These are phyloP conservation scores for Diaporthe ilicicola DNA, from an alignment of 2,329 filamentous ascomycete genomes.

Conservation along the genomic window DNA sequence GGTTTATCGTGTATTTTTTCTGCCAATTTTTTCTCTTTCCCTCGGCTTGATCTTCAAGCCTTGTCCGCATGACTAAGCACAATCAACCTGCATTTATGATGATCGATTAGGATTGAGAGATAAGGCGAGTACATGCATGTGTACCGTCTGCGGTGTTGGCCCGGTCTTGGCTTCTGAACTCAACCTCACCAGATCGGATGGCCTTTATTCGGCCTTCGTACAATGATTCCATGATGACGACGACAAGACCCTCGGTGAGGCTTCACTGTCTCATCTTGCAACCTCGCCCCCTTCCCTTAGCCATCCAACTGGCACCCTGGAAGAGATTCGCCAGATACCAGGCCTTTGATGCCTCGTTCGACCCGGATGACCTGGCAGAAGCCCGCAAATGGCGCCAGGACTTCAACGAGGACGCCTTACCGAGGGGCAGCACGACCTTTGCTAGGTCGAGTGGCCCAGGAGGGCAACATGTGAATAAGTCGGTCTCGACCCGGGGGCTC, in stretches of 20 bases:
- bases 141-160: background rate
- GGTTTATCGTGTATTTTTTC: no score
- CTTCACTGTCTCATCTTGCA: constrained; percentile 19
- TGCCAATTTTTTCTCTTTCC: background rate
- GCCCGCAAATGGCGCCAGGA: constrained; percentile 60
- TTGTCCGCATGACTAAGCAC: constrained; percentile 12
- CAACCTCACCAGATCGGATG: background rate
- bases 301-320: constrained; percentile 27
- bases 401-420: constrained; percentile 54
- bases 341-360: constrained; percentile 59
- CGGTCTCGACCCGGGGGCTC: constrained; percentile 36
- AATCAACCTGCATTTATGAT: background rate
- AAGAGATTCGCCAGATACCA: constrained; percentile 46
- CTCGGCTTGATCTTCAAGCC: background rate
- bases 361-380: constrained; percentile 58
- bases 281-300: background rate
- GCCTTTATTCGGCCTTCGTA: background rate
- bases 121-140: background rate
- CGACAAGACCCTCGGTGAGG: constrained; percentile 4
- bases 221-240: constrained; percentile 28
- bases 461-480: constrained; percentile 72
- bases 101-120: background rate
- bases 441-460: constrained; percentile 69
- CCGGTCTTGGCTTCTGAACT: background rate
- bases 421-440: constrained; percentile 61